phyloP scores from a whole-genome alignment of 2,329 filamentous ascomycete genomes.

The Clarireedia homoeocarpa region DNA sequence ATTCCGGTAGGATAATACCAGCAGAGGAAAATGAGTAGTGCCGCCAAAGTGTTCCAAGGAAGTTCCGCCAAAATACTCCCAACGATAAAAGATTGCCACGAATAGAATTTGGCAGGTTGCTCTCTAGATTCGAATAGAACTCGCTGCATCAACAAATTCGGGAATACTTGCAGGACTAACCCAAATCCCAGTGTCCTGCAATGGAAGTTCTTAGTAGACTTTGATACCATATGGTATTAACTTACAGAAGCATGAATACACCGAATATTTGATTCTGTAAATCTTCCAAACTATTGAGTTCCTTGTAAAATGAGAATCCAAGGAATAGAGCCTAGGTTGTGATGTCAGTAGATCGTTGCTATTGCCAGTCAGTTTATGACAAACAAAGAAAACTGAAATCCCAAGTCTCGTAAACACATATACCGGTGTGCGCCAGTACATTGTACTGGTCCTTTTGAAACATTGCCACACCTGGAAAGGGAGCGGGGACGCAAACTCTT shows the following conservation, averaged over 20 bases:
- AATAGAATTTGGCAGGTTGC: conserved; percentile 72
- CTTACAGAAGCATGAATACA: conserved; percentile 60
- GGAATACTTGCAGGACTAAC: conserved; percentile 70
- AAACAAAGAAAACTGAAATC: conserved; percentile 35
- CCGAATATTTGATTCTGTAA: conserved; percentile 68
- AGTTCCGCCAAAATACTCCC: conserved; percentile 77
- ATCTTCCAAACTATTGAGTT: conserved; percentile 49
- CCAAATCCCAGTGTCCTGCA: conserved; percentile 57
- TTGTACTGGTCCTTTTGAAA: conserved; percentile 48
- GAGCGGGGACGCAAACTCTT: conserved; percentile 57
- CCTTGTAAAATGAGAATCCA: conserved; percentile 61
- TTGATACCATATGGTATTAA: neutral
- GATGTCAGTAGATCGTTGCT: neutral
- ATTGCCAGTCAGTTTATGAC: conserved; percentile 28
- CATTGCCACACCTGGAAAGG: conserved; percentile 45
- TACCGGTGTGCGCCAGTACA: conserved; percentile 58
- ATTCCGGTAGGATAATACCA: conserved; percentile 86
- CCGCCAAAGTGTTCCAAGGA: conserved; percentile 70
- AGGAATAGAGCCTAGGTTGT: conserved; percentile 47
- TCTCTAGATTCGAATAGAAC: conserved; percentile 62
- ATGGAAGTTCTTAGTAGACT: neutral
- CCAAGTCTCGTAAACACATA: conserved; percentile 36
- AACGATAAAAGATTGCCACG: conserved; percentile 56
- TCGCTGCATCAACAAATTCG: conserved; percentile 48
- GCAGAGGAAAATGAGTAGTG: conserved; percentile 67